These are phyloP conservation scores for Lenwebbia sp. DNA, from an alignment of 345 rosid species.

Conservation along the genomic window DNA sequence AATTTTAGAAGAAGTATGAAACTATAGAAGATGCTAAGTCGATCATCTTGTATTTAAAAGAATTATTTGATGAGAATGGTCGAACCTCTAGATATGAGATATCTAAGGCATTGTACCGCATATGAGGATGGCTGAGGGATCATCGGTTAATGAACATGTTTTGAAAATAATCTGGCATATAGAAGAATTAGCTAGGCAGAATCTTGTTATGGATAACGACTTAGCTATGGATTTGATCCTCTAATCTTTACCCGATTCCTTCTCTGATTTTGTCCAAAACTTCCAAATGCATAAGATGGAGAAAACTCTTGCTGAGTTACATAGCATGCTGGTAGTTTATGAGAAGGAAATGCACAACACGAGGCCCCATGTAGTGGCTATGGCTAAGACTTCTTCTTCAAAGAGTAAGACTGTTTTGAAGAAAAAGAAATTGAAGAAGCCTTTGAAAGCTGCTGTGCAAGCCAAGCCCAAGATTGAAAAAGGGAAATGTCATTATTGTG, in stretches of 20 bases:
- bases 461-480: neutral
- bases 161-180: too few species aligned
- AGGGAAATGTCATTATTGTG: neutral
- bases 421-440: neutral
- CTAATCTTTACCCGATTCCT: neutral
- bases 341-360: neutral
- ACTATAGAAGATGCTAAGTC: too few species aligned
- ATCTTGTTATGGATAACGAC: neutral
- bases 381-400: neutral
- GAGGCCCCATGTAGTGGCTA: neutral
- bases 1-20: too few species aligned
- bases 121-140: too few species aligned
- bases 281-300: neutral
- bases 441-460: neutral
- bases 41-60: too few species aligned
- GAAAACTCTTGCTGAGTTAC: neutral
- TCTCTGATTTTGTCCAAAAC: neutral
- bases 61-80: too few species aligned
- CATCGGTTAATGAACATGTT: too few species aligned
- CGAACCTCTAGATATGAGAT: too few species aligned
- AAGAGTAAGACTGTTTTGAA: too few species aligned
- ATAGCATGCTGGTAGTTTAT: neutral
- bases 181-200: too few species aligned
- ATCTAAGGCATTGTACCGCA: too few species aligned
- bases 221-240: neutral